Evolutionary conservation across 352 stramenopile genomes (phyloP).

Genomic region (Phytophthora cryptogea): DNA sequence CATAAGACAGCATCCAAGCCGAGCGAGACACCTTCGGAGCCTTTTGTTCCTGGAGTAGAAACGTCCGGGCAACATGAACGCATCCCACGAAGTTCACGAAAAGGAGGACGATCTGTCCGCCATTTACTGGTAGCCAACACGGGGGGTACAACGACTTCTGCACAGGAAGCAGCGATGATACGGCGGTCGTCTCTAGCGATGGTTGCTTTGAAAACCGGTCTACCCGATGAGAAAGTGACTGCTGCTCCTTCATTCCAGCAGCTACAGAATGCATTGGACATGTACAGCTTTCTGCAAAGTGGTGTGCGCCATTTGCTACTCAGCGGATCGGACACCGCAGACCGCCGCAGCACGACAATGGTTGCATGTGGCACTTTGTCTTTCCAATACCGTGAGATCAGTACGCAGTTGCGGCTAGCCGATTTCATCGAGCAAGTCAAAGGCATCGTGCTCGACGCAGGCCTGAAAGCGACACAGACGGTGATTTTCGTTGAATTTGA

Average conservation of each 20-base stretch:
- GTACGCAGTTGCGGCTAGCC: conserved; percentile 24
- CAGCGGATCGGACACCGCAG: conserved; percentile 44
- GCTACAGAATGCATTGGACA: conserved; percentile 57
- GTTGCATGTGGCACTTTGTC: conserved; percentile 56
- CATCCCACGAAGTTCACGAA: conserved; percentile 11
- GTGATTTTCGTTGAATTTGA: conserved; percentile 64
- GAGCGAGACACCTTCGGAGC: conserved; percentile 10
- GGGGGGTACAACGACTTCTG: conserved; percentile 3
- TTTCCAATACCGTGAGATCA: conserved; percentile 59
- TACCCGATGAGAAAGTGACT: conserved; percentile 37
- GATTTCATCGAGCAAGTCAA: conserved; percentile 63
- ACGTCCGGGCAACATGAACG: neutral
- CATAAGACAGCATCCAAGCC: conserved; percentile 40
- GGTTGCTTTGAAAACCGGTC: conserved; percentile 28
- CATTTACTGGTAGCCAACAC: conserved; percentile 5
- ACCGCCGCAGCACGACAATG: conserved; percentile 47
- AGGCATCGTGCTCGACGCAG: conserved; percentile 45
- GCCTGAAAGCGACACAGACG: conserved; percentile 51
- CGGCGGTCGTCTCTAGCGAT: conserved; percentile 34
- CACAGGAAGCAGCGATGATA: conserved; percentile 14
- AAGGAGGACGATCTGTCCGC: conserved; percentile 13
- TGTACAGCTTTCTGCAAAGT: conserved; percentile 56
- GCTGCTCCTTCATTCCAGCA: conserved; percentile 36
- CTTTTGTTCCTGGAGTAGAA: conserved; percentile 5
- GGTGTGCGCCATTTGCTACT: conserved; percentile 47